These are phyloP conservation scores for Wilcoxina mikolae DNA, from an alignment of 495 filamentous ascomycete genomes.

Conservation along the genomic window DNA sequence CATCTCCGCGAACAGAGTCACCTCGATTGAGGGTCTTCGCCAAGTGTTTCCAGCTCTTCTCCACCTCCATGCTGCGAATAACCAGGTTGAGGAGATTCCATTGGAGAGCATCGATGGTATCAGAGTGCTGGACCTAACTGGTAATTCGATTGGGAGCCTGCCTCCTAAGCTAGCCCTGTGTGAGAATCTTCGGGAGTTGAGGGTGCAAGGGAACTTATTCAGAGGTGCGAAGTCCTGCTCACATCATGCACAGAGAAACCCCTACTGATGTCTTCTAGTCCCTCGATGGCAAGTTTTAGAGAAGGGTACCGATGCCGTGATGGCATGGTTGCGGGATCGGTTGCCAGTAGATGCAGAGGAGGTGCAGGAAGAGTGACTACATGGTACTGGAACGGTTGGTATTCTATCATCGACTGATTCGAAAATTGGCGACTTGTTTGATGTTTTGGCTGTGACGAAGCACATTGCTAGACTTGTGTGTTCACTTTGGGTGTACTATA, in stretches of 20 bases:
- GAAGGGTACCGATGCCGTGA: conserved; percentile 73
- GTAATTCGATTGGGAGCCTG: conserved; percentile 65
- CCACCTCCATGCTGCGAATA: conserved; percentile 58
- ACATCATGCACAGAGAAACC: too few relatives aligned
- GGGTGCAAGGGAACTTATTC: conserved; percentile 31
- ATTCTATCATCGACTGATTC: background rate
- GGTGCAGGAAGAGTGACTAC: background rate
- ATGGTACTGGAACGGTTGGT: background rate
- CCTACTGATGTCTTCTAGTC: conserved; percentile 32
- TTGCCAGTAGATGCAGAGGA: conserved; percentile 49
- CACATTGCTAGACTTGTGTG: too few relatives aligned
- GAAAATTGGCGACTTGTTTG: background rate
- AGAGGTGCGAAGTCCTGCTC: background rate
- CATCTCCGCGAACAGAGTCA: conserved; percentile 63
- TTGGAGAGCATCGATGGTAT: conserved; percentile 63
- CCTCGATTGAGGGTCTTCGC: conserved; percentile 44
- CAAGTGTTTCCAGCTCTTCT: conserved; percentile 49
- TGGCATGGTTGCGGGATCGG: conserved; percentile 66
- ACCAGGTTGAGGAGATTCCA: conserved; percentile 53
- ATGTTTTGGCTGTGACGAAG: too few relatives aligned
- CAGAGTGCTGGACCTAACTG: conserved; percentile 57
- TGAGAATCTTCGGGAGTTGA: conserved; percentile 39
- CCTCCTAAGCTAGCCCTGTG: conserved; percentile 46
- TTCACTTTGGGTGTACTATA: too few relatives aligned
- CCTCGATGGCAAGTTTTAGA: conserved; percentile 76